These are phyloP conservation scores for Raphanus raphanistrum DNA, from an alignment of 345 rosid genomes.

Conservation along the genomic window DNA sequence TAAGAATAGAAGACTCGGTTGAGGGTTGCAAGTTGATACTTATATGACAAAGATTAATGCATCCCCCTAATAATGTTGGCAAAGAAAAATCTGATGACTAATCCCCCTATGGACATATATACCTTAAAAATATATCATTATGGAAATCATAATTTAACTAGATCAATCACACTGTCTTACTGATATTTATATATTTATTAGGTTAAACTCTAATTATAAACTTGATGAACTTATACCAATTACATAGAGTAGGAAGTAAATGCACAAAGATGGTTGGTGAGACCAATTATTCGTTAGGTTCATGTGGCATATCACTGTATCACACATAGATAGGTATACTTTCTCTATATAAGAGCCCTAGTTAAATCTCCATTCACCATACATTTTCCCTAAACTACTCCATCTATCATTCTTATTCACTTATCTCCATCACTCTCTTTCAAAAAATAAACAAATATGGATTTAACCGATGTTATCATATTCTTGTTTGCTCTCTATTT, in stretches of 20 bases:
- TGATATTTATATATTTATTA: background rate
- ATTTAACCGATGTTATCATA: slow-evolving; percentile 53
- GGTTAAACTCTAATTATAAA: background rate
- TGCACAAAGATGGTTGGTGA: slow-evolving; percentile 37
- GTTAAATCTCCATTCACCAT: slow-evolving; percentile 1
- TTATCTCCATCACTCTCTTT: background rate
- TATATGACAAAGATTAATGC: background rate
- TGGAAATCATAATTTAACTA: background rate
- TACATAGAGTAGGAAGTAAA: slow-evolving; percentile 24
- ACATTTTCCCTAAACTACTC: slow-evolving; percentile 26
- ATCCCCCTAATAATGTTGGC: slow-evolving; percentile 14
- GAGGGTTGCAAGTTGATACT: background rate
- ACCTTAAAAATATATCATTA: slow-evolving; percentile 4
- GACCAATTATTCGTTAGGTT: slow-evolving; percentile 24
- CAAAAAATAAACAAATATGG: slow-evolving; percentile 42
- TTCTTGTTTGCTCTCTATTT: slow-evolving; percentile 45
- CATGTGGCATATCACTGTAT: slow-evolving; percentile 17
- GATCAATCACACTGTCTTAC: background rate
- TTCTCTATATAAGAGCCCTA: slow-evolving; percentile 34
- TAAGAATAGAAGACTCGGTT: background rate
- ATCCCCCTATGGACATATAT: slow-evolving; percentile 3
- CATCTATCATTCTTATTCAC: slow-evolving; percentile 10
- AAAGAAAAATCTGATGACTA: slow-evolving; percentile 14
- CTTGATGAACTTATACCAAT: slow-evolving; percentile 1
- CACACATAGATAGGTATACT: slow-evolving; percentile 7